phyloP scores from a whole-genome alignment of 176 grass and related monocot genomes.

The Carex parvula region DNA sequence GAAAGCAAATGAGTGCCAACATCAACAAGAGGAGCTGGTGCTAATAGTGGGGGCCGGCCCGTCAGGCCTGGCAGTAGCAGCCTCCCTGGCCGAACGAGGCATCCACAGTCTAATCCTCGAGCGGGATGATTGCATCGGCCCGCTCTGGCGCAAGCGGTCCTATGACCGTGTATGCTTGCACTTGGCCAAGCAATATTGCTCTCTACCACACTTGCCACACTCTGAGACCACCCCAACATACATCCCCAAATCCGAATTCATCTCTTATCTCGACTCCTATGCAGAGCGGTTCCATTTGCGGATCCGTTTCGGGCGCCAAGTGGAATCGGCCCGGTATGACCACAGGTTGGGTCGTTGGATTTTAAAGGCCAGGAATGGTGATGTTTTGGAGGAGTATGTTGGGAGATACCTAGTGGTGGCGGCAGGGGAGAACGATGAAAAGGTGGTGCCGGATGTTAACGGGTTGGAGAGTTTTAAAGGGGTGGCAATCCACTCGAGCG shows the following conservation, averaged over 20 bases:
- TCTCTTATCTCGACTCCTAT: constrained; percentile 66
- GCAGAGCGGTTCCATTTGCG: constrained; percentile 41
- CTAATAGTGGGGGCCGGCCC: constrained; percentile 79
- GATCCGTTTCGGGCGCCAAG: constrained; percentile 36
- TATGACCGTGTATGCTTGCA: constrained; percentile 78
- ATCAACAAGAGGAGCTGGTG: constrained; percentile 31
- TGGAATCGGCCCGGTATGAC: constrained; percentile 49
- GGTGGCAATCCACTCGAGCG: constrained; percentile 45
- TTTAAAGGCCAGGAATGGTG: constrained; percentile 34
- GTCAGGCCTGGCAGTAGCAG: constrained; percentile 61
- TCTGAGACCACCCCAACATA: constrained; percentile 28
- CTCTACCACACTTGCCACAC: constrained; percentile 59
- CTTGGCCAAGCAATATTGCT: constrained; percentile 55
- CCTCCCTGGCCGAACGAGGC: constrained; percentile 46
- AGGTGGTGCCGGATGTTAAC: constrained; percentile 54
- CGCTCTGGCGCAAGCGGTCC: constrained; percentile 67
- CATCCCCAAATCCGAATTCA: constrained; percentile 46
- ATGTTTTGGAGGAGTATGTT: constrained; percentile 27
- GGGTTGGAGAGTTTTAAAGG: constrained; percentile 53
- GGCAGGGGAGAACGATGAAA: constrained; percentile 63
- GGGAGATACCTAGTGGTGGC: constrained; percentile 59
- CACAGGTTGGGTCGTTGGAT: constrained; percentile 10
- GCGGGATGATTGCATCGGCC: constrained; percentile 62
- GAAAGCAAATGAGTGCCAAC: background rate
- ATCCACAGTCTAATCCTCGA: constrained; percentile 57